Evolutionary conservation across 805 yeast genomes (phyloP), one percentile per base, ranked within the genome.

Genomic region (Starmera caribaea): DNA sequence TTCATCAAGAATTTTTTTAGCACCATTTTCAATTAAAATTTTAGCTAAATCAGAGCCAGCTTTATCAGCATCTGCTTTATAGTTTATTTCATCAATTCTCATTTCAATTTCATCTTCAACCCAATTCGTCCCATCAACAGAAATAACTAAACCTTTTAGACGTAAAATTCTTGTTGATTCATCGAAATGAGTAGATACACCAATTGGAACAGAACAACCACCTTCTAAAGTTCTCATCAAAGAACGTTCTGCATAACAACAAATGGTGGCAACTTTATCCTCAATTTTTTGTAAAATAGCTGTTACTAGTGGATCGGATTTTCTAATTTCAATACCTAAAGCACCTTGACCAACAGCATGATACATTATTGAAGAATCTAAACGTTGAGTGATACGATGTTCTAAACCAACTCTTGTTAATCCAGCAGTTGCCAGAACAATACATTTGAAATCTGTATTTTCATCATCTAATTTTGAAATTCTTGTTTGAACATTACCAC

Each of bases 331-430:
- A 24, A 92, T 66, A 15, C 97, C 98, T 35, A 92, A 63, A 0
- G 97, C 97, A 46, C 98, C 98, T 65, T 92, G 98, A n/a, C 98
- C 98, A 35, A 92, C 96, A 1, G 98, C 96, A 57, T 90, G 85
- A 57, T 79, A 82, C 95, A 90, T 85, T 40, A 81, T 84, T 29
- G 85, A 82, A 5, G 78, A 70, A 41, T 80, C 76, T 45, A 92
- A 68, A 47, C 68, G 71, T 45, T 73, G 68, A 6, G 96, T 79
- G 55, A 92, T 87, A 58, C 97, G 69, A 48, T 76, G 59, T n/a
- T 73, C 77, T 38, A 89, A 63, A 11, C 79, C 83, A 34, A 82
- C 63, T 48, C 98, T 74, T 16, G 74, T 65, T 42, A 92, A 69
- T 3, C 98, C 98, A 1, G 98, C 97, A 9, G 92, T 81, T 0